Percentiles rank a stretch among this genome's conserved stretches.
phyloP scores from a whole-genome alignment of 345 rosid species.

The Populus nigra region DNA sequence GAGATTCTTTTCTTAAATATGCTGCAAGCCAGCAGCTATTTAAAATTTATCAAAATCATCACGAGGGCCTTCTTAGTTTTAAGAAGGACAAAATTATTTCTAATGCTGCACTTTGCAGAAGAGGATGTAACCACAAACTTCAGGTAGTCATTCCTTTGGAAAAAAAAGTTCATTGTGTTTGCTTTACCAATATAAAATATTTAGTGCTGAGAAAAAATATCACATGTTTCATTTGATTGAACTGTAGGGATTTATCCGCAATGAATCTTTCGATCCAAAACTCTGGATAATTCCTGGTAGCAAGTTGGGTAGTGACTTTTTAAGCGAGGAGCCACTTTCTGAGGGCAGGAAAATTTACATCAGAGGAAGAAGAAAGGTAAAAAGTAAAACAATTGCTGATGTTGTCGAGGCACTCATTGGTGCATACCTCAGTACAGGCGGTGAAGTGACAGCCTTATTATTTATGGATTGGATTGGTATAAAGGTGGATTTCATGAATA shows the following conservation, averaged over 20 bases:
- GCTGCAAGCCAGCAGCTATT: conserved; percentile 75
- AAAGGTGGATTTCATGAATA: conserved; percentile 40
- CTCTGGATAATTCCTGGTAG: conserved; percentile 74
- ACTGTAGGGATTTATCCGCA: conserved; percentile 73
- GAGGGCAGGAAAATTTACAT: conserved; percentile 43
- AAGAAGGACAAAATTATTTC: conserved; percentile 59
- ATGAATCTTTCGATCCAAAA: conserved; percentile 65
- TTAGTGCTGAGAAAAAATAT: background rate
- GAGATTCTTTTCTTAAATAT: conserved; percentile 90
- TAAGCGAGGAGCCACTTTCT: conserved; percentile 37
- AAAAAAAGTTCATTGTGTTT: background rate
- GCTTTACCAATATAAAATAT: background rate
- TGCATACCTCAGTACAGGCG: conserved; percentile 68
- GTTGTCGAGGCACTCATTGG: conserved; percentile 86
- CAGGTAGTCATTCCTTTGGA: conserved; percentile 41
- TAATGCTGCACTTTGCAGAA: conserved; percentile 65
- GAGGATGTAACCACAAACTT: conserved; percentile 66
- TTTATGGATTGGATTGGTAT: conserved; percentile 78
- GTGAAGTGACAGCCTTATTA: conserved; percentile 57
- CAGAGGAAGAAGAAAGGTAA: conserved; percentile 41
- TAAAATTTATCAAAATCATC: conserved; percentile 41
- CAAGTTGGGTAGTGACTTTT: conserved; percentile 29
- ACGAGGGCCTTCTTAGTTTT: conserved; percentile 79
- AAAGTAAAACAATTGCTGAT: conserved; percentile 70
- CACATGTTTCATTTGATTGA: background rate